Base-by-base conservation (phyloP, 2,329 filamentous ascomycete species). In the Corinectria fuckeliana region DNA sequence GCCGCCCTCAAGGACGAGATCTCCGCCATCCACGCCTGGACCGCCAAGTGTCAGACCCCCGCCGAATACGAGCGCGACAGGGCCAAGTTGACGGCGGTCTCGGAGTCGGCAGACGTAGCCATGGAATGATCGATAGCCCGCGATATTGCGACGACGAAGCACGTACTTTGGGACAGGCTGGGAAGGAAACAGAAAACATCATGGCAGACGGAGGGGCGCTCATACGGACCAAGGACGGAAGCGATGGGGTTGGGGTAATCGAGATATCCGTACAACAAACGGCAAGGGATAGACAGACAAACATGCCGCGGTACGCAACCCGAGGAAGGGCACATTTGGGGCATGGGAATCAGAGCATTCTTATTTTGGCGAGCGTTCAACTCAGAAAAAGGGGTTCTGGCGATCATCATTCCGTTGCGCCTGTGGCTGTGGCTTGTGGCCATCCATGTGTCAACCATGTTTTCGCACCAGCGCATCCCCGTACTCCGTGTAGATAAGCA, bases 21-120 rank as follows among this genome's bases (percentile, higher is more conserved):
- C 74, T 91, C 91, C 14, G 86, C 85, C 65, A 96, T 97, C 69
- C 93, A 97, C 80, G 93, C 93, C 36, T 97, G 93, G 93, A 96
- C 92, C 56, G 92, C 93, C 25, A 96, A 93, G 78, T 97, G 93
- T 76, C 91, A 93, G 80, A 97, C 93, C 8, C 91, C 92, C 0
- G 91, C 93, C 71, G 92, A 97, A 80, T 96, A 91, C 88, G 86
- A 91, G 78, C 88, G 86, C 76, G 85, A 90, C 76, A 75, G 72
- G 68, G 76, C 75, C 21, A 44, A 44, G 13, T 13, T 13, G 4
- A n/a, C 21, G 25, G 62, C 49, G 23, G 58, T 52, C 25, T 54
- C 65, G 26, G 54, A 38, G 18, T 39, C 47, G 26, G 38, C 44
- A 47, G 58, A 67, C 21, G 50, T 61, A 28, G 51, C 56, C 48